Evolutionary conservation across 441 rosid species (phyloP).

Genomic region (Erysimum pusillum): DNA sequence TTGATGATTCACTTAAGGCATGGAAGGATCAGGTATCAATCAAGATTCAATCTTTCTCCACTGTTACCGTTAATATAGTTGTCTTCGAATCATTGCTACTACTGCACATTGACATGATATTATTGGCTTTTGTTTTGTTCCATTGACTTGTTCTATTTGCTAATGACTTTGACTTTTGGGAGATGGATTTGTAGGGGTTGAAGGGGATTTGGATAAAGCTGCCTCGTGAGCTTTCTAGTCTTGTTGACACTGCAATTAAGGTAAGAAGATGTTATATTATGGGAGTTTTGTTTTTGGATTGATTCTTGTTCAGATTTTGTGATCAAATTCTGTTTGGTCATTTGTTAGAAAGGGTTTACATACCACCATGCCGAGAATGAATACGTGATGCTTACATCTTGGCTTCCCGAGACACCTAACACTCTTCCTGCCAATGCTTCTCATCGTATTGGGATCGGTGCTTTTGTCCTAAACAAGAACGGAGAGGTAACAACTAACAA

Average conservation of each 20-base stretch:
- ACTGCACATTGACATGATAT: background rate
- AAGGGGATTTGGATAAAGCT: constrained; percentile 31
- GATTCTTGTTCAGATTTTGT: background rate
- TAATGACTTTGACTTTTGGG: background rate
- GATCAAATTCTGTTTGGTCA: background rate
- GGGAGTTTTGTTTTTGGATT: background rate
- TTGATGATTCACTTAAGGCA: background rate
- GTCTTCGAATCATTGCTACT: background rate
- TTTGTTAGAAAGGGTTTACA: constrained; percentile 25
- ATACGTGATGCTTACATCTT: constrained; percentile 10
- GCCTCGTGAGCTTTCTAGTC: constrained; percentile 5
- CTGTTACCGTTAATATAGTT: background rate
- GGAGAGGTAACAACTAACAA: constrained; percentile 14
- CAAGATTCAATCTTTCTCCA: background rate
- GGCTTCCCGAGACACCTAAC: background rate
- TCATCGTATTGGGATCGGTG: constrained; percentile 30
- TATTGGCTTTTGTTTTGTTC: background rate
- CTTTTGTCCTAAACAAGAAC: constrained; percentile 23
- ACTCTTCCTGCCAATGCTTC: constrained; percentile 31
- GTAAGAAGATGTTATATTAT: background rate
- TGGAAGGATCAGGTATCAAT: constrained; percentile 26
- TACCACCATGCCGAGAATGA: constrained; percentile 25
- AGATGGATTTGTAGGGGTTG: background rate
- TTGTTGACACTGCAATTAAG: constrained; percentile 31
- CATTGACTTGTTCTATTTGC: background rate